A percentile compares a stretch with the other conserved stretches of the same genome.
Conservation (phyloP, 78 protist genomes). For the Polysphondylium violaceum region DNA sequence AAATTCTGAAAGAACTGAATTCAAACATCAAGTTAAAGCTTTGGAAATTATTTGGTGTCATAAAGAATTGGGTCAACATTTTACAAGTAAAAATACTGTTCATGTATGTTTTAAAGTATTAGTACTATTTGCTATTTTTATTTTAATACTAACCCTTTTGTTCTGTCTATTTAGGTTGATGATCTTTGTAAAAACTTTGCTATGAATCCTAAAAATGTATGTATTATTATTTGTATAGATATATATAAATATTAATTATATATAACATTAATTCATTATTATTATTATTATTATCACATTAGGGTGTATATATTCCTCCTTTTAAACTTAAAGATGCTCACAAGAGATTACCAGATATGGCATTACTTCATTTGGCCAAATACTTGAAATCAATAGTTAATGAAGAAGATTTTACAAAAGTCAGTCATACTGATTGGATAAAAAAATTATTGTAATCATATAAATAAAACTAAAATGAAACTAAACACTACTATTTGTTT, state of each 20-base stretch:
- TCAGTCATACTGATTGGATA: constrained; percentile 57
- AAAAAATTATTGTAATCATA: constrained; percentile 16
- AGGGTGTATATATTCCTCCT: constrained; percentile 77
- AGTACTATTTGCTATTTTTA: neutral
- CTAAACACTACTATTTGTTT: too few relatives aligned
- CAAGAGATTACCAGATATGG: constrained; percentile 19
- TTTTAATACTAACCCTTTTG: neutral
- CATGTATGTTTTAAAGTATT: constrained; percentile 25
- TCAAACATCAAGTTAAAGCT: constrained; percentile 74
- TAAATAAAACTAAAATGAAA: too few relatives aligned
- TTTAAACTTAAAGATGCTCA: constrained; percentile 51
- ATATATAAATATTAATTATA: neutral
- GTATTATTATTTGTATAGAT: neutral
- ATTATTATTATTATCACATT: neutral
- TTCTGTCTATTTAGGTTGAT: constrained; percentile 19
- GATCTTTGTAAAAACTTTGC: constrained; percentile 79
- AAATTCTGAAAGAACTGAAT: constrained; percentile 56
- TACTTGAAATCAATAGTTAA: constrained; percentile 32
- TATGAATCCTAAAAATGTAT: constrained; percentile 77
- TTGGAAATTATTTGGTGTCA: constrained; percentile 77
- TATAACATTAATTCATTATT: neutral
- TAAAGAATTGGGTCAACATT: constrained; percentile 46
- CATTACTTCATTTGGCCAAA: constrained; percentile 30
- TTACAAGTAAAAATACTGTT: constrained; percentile 44
- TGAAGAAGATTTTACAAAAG: constrained; percentile 60